Evolutionary conservation across 345 rosid species (phyloP).

Genomic region (Adansonia digitata): DNA sequence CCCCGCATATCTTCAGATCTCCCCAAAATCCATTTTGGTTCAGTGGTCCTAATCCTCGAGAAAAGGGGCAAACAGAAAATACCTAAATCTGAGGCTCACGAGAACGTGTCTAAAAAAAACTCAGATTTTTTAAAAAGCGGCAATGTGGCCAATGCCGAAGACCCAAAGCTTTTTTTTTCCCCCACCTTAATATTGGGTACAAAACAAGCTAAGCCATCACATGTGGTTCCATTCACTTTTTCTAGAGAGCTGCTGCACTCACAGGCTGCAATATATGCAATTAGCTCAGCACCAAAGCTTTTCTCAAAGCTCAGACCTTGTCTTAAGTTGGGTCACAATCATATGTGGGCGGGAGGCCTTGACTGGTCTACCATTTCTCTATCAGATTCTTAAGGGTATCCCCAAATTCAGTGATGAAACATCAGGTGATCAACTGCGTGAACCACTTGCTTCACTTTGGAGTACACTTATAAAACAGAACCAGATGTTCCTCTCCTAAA

Average conservation of each 20-base stretch:
- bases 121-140: background rate
- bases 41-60: constrained; percentile 14
- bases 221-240: background rate
- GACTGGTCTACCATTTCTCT: background rate
- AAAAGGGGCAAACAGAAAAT: background rate
- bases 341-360: background rate
- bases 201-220: background rate
- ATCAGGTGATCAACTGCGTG: background rate
- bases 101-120: background rate
- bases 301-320: background rate
- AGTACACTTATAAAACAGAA: background rate
- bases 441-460: background rate
- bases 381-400: background rate
- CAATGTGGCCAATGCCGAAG: background rate
- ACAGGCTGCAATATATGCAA: background rate
- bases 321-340: background rate
- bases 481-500: background rate
- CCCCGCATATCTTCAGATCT: background rate
- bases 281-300: background rate
- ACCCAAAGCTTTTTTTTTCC: background rate
- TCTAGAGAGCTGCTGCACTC: background rate
- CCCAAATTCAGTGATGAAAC: background rate
- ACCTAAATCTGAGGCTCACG: background rate
- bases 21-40: background rate
- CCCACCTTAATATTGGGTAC: background rate